A percentile compares a stretch with the other conserved stretches of the same genome.
These are phyloP conservation scores for Anthoceros angustus DNA, from an alignment of 225 moss, liverwort and hornwort species.

Conservation along the genomic window DNA sequence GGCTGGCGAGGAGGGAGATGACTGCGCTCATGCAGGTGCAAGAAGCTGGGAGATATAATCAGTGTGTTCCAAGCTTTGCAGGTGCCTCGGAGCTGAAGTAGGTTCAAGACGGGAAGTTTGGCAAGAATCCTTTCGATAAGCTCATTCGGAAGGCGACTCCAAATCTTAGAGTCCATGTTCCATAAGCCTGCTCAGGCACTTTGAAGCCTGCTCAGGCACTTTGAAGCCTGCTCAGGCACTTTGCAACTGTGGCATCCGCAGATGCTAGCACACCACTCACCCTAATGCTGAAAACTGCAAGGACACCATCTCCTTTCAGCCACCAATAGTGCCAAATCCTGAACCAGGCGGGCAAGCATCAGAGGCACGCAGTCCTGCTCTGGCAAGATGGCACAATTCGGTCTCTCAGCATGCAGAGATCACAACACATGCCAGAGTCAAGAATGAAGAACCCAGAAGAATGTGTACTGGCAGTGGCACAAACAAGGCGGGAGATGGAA, in stretches of 20 bases:
- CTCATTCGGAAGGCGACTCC: conserved; percentile 34
- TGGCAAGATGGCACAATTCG: too few species aligned
- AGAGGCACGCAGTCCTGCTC: too few species aligned
- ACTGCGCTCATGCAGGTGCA: background rate
- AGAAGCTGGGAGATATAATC: conserved; percentile 10
- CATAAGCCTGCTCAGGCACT: background rate
- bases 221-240: background rate
- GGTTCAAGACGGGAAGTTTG: conserved; percentile 23
- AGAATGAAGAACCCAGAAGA: too few species aligned
- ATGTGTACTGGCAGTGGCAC: too few species aligned
- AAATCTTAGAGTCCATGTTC: conserved; percentile 20
- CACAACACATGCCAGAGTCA: too few species aligned
- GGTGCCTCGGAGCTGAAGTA: conserved; percentile 25
- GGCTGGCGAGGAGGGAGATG: conserved; percentile 9
- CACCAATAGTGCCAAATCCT: too few species aligned
- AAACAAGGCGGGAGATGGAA: too few species aligned
- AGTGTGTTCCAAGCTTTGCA: conserved; percentile 26
- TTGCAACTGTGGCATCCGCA: background rate
- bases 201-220: background rate
- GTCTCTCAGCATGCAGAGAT: too few species aligned
- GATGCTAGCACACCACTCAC: too few species aligned
- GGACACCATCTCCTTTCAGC: too few species aligned
- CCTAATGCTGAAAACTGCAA: too few species aligned
- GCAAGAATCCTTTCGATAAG: conserved; percentile 26
- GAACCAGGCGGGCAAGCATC: too few species aligned